Conservation (phyloP, 352 stramenopile genomes). For the Aphanomyces stellatus region DNA sequence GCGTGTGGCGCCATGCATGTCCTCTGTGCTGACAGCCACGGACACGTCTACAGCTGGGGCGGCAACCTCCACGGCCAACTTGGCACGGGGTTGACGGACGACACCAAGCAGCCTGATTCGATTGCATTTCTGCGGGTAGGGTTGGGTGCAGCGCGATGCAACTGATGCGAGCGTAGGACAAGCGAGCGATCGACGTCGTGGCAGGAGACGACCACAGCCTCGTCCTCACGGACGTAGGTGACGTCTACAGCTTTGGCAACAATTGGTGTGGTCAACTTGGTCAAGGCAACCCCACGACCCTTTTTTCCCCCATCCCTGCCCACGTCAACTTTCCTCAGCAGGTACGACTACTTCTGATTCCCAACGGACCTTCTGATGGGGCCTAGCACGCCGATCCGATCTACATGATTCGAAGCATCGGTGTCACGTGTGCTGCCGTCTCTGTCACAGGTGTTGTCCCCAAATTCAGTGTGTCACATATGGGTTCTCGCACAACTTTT, state of each 20-base stretch:
- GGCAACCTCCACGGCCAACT: slow-evolving; percentile 62
- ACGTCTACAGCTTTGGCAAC: slow-evolving; percentile 46
- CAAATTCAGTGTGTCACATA: background rate
- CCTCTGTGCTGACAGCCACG: slow-evolving; percentile 23
- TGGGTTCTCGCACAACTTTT: background rate
- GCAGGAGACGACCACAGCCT: slow-evolving; percentile 62
- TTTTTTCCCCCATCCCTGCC: background rate
- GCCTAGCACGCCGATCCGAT: background rate
- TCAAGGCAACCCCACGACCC: background rate
- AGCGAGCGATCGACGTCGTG: slow-evolving; percentile 31
- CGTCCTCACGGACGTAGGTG: slow-evolving; percentile 39
- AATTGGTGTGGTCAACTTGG: slow-evolving; percentile 69
- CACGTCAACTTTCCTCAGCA: background rate
- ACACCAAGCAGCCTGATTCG: background rate
- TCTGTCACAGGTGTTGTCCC: background rate
- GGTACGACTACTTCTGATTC: background rate
- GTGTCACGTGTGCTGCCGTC: background rate
- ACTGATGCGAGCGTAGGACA: background rate
- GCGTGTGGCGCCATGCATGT: slow-evolving; percentile 41
- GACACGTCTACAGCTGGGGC: slow-evolving; percentile 46
- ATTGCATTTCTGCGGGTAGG: background rate
- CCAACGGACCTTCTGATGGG: background rate
- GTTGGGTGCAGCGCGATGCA: background rate
- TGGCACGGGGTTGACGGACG: slow-evolving; percentile 26
- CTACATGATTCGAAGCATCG: slow-evolving; percentile 4